Evolutionary conservation across 2,329 filamentous ascomycete genomes (phyloP), one percentile per base, ranked within the genome.

Genomic region (Fusarium oxysporum): DNA sequence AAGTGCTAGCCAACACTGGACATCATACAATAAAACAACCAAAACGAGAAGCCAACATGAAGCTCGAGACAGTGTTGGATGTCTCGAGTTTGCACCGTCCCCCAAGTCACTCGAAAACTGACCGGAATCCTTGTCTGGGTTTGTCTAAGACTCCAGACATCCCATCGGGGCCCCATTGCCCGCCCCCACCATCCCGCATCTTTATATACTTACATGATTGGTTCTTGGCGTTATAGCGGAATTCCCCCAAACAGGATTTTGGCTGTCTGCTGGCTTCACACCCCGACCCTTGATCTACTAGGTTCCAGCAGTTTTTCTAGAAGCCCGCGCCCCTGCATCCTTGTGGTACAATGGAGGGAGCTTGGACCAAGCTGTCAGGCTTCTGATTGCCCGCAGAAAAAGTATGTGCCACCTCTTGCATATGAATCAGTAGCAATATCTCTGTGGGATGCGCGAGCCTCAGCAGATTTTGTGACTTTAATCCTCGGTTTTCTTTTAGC

Each of bases 61-160:
- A 47, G 50, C 54, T 50, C 55, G 48, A 67, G 60, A 63, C 76
- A 73, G 75, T 78, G 50, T 59, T 57, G 41, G n/a, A 32, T 48
- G 37, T 33, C 13, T 53, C 19, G 25, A 63, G 54, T 50, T 79
- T 76, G 71, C 79, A 81, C 78, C 77, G 79, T 80, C 47, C 35
- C 28, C 37, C 62, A 77, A 66, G 77, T 79, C 73, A 74, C 74
- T 79, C 80, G 78, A 80, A 79, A 78, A 80, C 76, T 71, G 77
- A 79, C 77, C 80, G 80, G 78, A 80, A 80, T 63, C 75, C 72
- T 71, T 74, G 75, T 68, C 72, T 71, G 54, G 56, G 64, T 64
- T 62, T 61, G 69, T 72, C 61, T 47, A 65, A 61, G 41, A 72
- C 72, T 74, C 71, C 68, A 74, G 75, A 72, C 69, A 61, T 71